These are phyloP conservation scores for Xylaria telfairii DNA, from an alignment of 495 filamentous ascomycete species.

Conservation along the genomic window DNA sequence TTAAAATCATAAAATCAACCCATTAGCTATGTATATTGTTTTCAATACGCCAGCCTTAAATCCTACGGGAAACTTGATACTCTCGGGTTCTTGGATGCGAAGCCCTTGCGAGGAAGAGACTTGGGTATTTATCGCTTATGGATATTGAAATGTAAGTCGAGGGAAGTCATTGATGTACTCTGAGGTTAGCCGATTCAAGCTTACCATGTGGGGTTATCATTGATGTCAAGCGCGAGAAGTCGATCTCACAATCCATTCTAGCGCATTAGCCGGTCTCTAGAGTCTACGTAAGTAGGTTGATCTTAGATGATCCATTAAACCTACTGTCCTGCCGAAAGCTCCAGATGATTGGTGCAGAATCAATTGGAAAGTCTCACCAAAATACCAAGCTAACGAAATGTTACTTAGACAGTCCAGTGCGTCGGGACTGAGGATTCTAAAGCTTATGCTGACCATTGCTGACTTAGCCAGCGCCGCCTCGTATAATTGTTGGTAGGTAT, in stretches of 20 bases:
- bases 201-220: background rate
- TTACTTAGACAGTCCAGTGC: background rate
- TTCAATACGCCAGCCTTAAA: too few relatives aligned
- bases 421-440: background rate
- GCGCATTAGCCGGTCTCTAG: background rate
- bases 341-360: background rate
- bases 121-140: too few relatives aligned
- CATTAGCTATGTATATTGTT: too few relatives aligned
- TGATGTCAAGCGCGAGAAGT: background rate
- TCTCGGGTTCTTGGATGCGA: background rate
- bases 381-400: background rate
- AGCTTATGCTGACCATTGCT: background rate
- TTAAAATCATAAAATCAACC: background rate
- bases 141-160: background rate
- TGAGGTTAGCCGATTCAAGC: background rate
- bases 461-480: background rate
- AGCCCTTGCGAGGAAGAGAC: too few relatives aligned
- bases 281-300: background rate
- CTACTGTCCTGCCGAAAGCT: background rate
- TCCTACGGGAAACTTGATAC: background rate
- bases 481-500: background rate
- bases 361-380: background rate
- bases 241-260: background rate
- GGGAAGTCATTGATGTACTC: background rate
- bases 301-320: background rate